A percentile compares a stretch with the other conserved stretches of the same genome.
These are phyloP conservation scores for Aspergillus sp. DNA, from an alignment of 2,329 filamentous ascomycete genomes.

Conservation along the genomic window DNA sequence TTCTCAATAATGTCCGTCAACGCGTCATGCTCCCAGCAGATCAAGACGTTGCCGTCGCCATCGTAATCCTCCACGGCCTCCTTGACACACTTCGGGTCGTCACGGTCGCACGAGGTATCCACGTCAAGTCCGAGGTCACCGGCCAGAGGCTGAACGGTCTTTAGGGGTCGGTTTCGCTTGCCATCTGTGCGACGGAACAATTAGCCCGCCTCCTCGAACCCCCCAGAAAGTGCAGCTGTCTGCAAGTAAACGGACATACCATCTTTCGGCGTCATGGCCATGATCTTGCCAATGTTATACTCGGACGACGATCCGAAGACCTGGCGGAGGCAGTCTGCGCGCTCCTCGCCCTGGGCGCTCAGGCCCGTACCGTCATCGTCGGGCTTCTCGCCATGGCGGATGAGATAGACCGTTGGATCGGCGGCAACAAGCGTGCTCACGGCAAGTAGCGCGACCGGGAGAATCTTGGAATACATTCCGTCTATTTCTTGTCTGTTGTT, in stretches of 20 bases:
- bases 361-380: constrained; percentile 48
- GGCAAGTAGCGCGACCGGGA: constrained; percentile 13
- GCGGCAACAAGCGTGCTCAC: constrained; percentile 19
- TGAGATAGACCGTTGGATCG: constrained; percentile 58
- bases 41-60: constrained; percentile 57
- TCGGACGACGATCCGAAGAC: constrained; percentile 55
- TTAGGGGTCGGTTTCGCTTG: constrained; percentile 52
- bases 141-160: constrained; percentile 59
- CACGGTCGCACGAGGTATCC: constrained; percentile 57
- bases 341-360: constrained; percentile 51
- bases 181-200: constrained; percentile 38
- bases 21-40: constrained; percentile 62
- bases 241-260: constrained; percentile 21
- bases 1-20: constrained; percentile 53
- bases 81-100: constrained; percentile 56
- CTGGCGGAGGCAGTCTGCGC: constrained; percentile 58
- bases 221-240: constrained; percentile 13
- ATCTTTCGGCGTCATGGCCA: constrained; percentile 56
- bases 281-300: constrained; percentile 60
- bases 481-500: not conserved
- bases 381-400: constrained; percentile 66
- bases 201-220: not conserved
- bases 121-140: constrained; percentile 55
- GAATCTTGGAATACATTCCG: constrained; percentile 8
- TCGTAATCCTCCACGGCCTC: constrained; percentile 50